Conservation (phyloP, 129 eudicot species). For the Helianthus tuberosus region DNA sequence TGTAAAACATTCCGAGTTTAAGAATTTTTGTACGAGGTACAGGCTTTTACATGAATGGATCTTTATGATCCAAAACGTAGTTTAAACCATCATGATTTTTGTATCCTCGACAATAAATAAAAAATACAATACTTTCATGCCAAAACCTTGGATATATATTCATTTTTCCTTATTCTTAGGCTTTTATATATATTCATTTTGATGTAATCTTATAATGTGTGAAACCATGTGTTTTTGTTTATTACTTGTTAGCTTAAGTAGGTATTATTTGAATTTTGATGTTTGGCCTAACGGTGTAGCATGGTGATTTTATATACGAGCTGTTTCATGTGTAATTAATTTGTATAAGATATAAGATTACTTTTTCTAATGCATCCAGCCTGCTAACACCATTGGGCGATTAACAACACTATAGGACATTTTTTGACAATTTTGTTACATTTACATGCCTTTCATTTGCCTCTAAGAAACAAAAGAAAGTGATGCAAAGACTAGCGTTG, state of each 20-base stretch:
- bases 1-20: slow-evolving; percentile 12
- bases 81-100: slow-evolving; percentile 11
- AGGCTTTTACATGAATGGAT: neutral
- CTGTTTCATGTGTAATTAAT: neutral
- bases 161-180: neutral
- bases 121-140: slow-evolving; percentile 4
- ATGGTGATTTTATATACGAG: neutral
- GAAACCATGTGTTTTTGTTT: neutral
- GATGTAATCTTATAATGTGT: neutral
- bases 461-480: slow-evolving; percentile 12
- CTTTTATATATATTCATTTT: neutral
- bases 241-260: neutral
- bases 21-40: slow-evolving; percentile 32
- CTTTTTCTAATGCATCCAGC: neutral
- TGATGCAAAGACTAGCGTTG: slow-evolving; percentile 7
- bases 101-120: slow-evolving; percentile 1
- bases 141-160: neutral
- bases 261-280: neutral
- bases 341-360: neutral
- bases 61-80: slow-evolving; percentile 18
- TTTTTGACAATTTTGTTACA: neutral
- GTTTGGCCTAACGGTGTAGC: neutral
- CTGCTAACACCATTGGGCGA: neutral
- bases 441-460: slow-evolving; percentile 10
- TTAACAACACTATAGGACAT: neutral